Conservation (phyloP, 2,329 filamentous ascomycete genomes). For the Paracoccidioides brasiliensis region DNA sequence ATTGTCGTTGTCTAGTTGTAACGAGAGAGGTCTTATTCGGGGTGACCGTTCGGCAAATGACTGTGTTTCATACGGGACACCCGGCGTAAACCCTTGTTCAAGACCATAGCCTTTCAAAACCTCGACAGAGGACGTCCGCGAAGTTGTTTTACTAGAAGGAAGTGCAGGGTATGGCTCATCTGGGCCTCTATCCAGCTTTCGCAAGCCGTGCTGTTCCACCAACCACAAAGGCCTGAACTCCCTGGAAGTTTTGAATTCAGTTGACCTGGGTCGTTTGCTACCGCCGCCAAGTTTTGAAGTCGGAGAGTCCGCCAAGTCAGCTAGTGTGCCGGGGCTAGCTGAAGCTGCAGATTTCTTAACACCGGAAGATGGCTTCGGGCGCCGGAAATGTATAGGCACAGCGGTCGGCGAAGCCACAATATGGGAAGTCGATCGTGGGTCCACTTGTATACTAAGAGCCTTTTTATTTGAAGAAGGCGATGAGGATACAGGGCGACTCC, state of each 20-base stretch:
- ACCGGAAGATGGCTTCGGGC: conserved; percentile 35
- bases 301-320: conserved; percentile 30
- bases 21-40: conserved; percentile 16
- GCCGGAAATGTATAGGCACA: conserved; percentile 43
- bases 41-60: conserved; percentile 11
- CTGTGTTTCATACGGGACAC: not conserved
- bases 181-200: conserved; percentile 27
- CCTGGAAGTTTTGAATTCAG: conserved; percentile 40
- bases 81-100: conserved; percentile 11
- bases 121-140: conserved; percentile 34
- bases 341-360: conserved; percentile 12
- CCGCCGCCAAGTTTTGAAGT: conserved; percentile 21
- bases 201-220: conserved; percentile 48
- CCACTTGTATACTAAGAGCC: conserved; percentile 10
- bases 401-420: conserved; percentile 38
- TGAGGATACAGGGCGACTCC: conserved; percentile 24
- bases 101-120: conserved; percentile 19
- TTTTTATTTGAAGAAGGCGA: conserved; percentile 9
- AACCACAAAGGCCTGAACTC: conserved; percentile 76
- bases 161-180: conserved; percentile 37
- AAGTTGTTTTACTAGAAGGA: conserved; percentile 39
- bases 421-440: conserved; percentile 16
- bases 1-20: conserved; percentile 18
- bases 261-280: conserved; percentile 36
- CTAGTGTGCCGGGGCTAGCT: conserved; percentile 20